phyloP scores from a whole-genome alignment of 73 alveolate genomes.

The Uronychia binucleata region DNA sequence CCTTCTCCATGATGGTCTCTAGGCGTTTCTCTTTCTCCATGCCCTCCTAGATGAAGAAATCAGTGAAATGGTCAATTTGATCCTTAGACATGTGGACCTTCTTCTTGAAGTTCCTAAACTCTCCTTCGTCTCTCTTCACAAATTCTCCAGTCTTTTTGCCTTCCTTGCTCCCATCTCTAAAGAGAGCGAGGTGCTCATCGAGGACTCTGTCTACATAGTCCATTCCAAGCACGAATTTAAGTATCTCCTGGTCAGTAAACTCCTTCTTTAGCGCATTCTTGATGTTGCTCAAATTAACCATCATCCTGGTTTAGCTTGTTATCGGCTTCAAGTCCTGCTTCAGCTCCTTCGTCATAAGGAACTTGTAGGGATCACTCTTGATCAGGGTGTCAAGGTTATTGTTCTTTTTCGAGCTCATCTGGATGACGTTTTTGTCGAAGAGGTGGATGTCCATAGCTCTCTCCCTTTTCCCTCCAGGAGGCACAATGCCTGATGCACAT shows the following conservation, averaged over 20 bases:
- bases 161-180: slow-evolving; percentile 6
- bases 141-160: not conserved
- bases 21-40: slow-evolving; percentile 8
- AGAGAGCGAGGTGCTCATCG: slow-evolving; percentile 43
- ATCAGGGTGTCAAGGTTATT: not conserved
- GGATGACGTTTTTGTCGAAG: not conserved
- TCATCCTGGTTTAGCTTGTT: slow-evolving; percentile 34
- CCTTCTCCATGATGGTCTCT: not conserved
- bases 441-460: not conserved
- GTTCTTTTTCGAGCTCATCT: too few species aligned
- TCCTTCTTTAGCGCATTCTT: slow-evolving; percentile 54
- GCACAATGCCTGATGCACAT: slow-evolving; percentile 52
- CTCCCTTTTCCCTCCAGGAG: slow-evolving; percentile 4
- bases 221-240: slow-evolving; percentile 20
- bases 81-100: slow-evolving; percentile 31
- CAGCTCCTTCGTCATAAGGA: not conserved
- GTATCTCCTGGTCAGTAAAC: slow-evolving; percentile 39
- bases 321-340: slow-evolving; percentile 9
- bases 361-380: not conserved
- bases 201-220: slow-evolving; percentile 37
- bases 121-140: slow-evolving; percentile 42
- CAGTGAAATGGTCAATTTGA: slow-evolving; percentile 56
- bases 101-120: slow-evolving; percentile 36
- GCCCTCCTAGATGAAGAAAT: slow-evolving; percentile 55
- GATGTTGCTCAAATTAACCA: slow-evolving; percentile 47